These are phyloP conservation scores for Aurantiochytrium sp. DNA, from an alignment of 108 stramenopile genomes.

Conservation along the genomic window DNA sequence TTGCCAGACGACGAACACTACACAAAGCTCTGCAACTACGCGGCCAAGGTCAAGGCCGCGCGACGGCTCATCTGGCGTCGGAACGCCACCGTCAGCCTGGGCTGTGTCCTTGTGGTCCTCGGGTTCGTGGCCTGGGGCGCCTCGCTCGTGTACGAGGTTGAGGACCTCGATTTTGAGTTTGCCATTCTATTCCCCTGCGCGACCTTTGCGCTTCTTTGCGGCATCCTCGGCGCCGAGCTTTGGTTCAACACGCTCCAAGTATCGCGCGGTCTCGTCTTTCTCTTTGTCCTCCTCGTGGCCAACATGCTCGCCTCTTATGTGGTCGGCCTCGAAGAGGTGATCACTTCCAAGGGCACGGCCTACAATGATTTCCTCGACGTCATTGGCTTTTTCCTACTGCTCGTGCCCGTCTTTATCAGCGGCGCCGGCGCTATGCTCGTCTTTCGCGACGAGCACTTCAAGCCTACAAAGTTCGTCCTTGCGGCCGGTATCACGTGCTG, in stretches of 20 bases:
- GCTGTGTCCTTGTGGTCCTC: background rate
- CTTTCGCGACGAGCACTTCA: background rate
- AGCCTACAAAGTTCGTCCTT: background rate
- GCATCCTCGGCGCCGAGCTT: background rate
- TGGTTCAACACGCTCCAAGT: constrained; percentile 27
- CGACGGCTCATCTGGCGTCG: background rate
- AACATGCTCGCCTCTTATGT: background rate
- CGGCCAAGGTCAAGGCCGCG: background rate
- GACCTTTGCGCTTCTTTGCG: background rate
- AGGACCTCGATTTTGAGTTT: background rate
- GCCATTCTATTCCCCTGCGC: constrained; percentile 9
- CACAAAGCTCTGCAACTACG: background rate
- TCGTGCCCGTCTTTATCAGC: background rate
- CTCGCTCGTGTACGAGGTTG: background rate
- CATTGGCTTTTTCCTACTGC: background rate
- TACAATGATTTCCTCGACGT: constrained; percentile 11
- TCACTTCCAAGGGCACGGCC: background rate
- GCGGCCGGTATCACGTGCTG: background rate
- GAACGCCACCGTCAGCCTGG: background rate
- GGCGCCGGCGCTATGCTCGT: background rate
- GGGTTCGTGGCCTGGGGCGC: background rate
- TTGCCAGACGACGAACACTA: background rate
- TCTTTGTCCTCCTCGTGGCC: background rate
- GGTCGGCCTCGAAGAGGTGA: background rate
- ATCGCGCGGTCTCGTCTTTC: background rate